These are phyloP conservation scores for Thermothielavioides terrestris DNA, from an alignment of 495 filamentous ascomycete genomes.

Conservation along the genomic window DNA sequence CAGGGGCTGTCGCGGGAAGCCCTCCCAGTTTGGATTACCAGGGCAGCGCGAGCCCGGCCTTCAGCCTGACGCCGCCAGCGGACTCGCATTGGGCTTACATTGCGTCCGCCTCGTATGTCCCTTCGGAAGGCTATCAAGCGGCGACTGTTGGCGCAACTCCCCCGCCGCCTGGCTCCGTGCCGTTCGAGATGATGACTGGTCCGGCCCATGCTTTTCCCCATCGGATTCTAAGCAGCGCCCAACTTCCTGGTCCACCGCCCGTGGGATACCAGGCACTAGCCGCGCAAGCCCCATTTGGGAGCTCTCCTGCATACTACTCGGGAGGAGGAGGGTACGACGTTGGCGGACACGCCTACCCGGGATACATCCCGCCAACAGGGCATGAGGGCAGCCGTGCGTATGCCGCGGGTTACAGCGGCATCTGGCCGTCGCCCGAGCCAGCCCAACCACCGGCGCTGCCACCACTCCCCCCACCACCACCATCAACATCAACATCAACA, in stretches of 20 bases:
- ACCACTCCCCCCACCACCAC: neutral
- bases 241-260: neutral
- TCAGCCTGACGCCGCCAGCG: neutral
- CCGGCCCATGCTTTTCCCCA: neutral
- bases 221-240: neutral
- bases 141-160: neutral
- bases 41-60: neutral
- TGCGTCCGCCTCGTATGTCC: neutral
- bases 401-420: neutral
- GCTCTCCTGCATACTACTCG: neutral
- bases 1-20: neutral
- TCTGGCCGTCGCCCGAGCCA: neutral
- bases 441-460: neutral
- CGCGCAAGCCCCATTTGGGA: neutral
- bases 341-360: neutral
- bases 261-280: neutral
- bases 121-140: neutral
- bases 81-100: neutral
- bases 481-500: neutral
- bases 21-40: neutral
- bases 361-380: neutral
- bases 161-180: neutral
- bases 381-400: neutral
- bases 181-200: neutral
- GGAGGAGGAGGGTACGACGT: neutral